Base-by-base conservation (phyloP, 371 early-diverging fungal species). In the Cokeromyces recurvatus region DNA sequence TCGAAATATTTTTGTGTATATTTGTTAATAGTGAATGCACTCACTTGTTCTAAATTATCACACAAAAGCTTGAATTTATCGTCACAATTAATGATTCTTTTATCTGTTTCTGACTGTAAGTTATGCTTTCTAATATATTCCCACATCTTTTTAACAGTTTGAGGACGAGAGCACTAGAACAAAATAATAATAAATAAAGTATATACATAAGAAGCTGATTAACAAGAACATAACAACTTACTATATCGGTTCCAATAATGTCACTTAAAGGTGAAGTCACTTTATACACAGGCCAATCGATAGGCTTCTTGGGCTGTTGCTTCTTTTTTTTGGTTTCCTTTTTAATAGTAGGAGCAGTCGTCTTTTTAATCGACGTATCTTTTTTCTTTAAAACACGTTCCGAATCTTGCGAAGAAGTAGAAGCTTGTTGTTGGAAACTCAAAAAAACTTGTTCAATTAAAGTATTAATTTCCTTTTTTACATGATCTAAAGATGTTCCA, bases 111-210 rank as follows among this genome's bases (percentile, higher is more conserved):
- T 42, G 61, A 61, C 38, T 78, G 78, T 6, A 78, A 34, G 3
- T 62, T 48, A 34, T 71, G 38, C 31, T 59, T 49, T 43, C 68
- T 67, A 23, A 78, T 73, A 48, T 78, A 72, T 10, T 32, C 65
- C 78, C 78, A 78, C 12, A 75, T 24, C 14, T 55, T 46, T 38
- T 74, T 79, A 0, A 77, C 77, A 15, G 72, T 55, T 41, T 64
- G 57, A 22, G 69, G 52, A 32, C 76, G 48, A 2, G 74, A 51
- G 9, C 68, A 48, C 71, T 70, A 36, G 31, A 36, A 34, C 19
- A 14, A 43, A 32, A 42, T 39, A 25, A 41, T 7, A 34, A 38
- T 21, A 4, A 35, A 10, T 17, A 39, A 21, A 24, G 38, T 53
- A 43, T 32, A 10, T 31, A 31, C 23, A n/a, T 31, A 14, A 17